Evolutionary conservation across 78 protist genomes (phyloP).

Genomic region (Dictyostelium capitatum): DNA sequence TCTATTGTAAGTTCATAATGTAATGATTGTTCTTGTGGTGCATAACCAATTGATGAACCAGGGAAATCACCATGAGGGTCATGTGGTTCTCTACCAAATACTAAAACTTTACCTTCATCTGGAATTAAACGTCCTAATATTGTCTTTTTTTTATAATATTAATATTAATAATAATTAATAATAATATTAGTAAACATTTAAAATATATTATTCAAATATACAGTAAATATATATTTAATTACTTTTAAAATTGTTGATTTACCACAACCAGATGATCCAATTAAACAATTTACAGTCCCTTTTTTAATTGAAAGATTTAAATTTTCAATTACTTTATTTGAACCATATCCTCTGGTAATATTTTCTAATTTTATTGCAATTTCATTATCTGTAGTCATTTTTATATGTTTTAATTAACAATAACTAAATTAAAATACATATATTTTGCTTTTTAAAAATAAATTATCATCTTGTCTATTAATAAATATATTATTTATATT

Average conservation of each 20-base stretch:
- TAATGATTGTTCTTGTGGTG: slow-evolving; percentile 81
- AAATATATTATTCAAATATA: no score
- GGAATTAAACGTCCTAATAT: neutral
- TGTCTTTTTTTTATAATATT: neutral
- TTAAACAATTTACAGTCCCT: slow-evolving; percentile 48
- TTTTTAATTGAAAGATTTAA: slow-evolving; percentile 9
- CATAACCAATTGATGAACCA: slow-evolving; percentile 66
- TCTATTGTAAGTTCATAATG: slow-evolving; percentile 43
- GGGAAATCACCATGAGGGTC: neutral
- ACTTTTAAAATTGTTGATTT: neutral
- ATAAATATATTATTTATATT: no score
- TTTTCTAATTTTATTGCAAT: neutral
- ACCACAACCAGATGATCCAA: slow-evolving; percentile 82
- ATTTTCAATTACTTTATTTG: neutral
- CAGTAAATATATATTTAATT: no score
- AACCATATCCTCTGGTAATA: slow-evolving; percentile 52
- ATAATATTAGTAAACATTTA: no score
- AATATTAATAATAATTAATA: no score
- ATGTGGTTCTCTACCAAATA: slow-evolving; percentile 58
- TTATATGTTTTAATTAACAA: neutral
- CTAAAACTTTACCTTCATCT: slow-evolving; percentile 30
- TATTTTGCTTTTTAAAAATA: no score
- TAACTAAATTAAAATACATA: no score
- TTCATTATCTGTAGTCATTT: neutral
- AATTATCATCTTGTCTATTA: no score